Percentiles rank a stretch among this genome's conserved stretches.
phyloP scores from a whole-genome alignment of 208 protist species.

The Trypanosoma vivax region DNA sequence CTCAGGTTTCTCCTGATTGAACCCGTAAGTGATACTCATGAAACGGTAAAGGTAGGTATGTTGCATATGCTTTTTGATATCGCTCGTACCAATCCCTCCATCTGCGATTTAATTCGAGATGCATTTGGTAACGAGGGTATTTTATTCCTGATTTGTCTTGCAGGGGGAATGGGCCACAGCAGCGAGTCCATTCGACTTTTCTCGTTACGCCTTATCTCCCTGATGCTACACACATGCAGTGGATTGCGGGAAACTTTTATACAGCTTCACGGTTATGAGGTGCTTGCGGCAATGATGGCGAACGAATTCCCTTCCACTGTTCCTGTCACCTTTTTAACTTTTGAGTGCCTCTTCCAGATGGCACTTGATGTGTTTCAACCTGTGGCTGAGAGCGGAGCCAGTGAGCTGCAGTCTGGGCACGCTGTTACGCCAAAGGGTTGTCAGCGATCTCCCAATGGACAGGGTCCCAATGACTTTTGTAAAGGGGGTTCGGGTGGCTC shows the following conservation, averaged over 20 bases:
- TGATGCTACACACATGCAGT: constrained; percentile 62
- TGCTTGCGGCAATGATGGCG: constrained; percentile 58
- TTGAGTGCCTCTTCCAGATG: constrained; percentile 80
- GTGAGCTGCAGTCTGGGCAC: constrained; percentile 7
- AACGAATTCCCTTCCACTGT: constrained; percentile 24
- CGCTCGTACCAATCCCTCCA: constrained; percentile 45
- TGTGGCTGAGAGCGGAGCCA: constrained; percentile 18
- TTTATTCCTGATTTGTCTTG: constrained; percentile 55
- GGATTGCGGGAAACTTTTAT: constrained; percentile 50
- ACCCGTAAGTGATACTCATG: constrained; percentile 16
- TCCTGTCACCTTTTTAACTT: constrained; percentile 53
- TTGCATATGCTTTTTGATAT: constrained; percentile 89
- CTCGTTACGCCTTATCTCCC: constrained; percentile 68
- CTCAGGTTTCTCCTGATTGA: constrained; percentile 52
- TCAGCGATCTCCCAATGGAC: constrained; percentile 18
- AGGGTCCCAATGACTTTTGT: constrained; percentile 7
- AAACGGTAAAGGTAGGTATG: constrained; percentile 65
- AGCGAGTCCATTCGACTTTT: constrained; percentile 77
- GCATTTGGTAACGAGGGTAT: constrained; percentile 48
- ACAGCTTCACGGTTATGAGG: constrained; percentile 56
- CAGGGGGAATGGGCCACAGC: constrained; percentile 64
- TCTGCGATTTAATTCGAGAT: constrained; percentile 58
- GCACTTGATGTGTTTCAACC: constrained; percentile 65
- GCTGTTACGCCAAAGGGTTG: constrained; percentile 12
- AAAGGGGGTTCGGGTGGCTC: constrained; percentile 1